Base-by-base conservation (phyloP, 2,329 filamentous ascomycete species). In the Sporothrix phasma region DNA sequence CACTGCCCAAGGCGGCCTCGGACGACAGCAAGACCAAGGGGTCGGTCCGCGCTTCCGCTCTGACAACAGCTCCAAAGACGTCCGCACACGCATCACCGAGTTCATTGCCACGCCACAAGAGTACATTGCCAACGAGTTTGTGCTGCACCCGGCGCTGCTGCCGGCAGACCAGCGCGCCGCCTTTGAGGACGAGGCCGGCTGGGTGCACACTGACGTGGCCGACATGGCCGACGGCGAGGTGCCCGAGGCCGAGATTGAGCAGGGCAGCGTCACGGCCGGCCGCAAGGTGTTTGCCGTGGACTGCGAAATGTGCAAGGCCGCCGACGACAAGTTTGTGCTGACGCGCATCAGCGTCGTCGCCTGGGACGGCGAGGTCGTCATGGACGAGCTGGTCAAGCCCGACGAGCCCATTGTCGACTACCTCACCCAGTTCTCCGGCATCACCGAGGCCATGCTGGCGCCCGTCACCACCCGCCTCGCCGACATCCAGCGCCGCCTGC, bases 261-360 rank as follows among this genome's bases (percentile, higher is more conserved):
- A 87, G 69, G 93, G 92, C 63, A 93, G 91, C 74, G 78, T 96
- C 65, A 95, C 91, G 0, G 90, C 85, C 34, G 94, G 92, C 41
- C 85, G 91, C 67, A 83, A 88, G 43, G 78, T 97, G 11, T 78
- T 95, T 58, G 88, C 91, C 1, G 80, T 99, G 63, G 94, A 99
- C 73, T 99, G 94, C 76, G 94, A 99, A 76, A 99, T 99, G 94
- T 96, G 92, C 73, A 87, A 91, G 76, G 95, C 92, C 2, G 89
- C 87, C 66, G 85, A 88, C 66, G 86, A 86, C 56, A 84, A 90
- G 68, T 90, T 88, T 67, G 90, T 92, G 41, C 84, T 99, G 49
- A 95, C 94, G 1, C 86, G 94, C 64, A 88, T 97, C 73, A 97
- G 92, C 73, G 75, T 97, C 45, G 79, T 99, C 7, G 80, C 86